Base-by-base conservation (phyloP, 1,139 yeast genomes). In the Groenewaldozyma auringiensis region DNA sequence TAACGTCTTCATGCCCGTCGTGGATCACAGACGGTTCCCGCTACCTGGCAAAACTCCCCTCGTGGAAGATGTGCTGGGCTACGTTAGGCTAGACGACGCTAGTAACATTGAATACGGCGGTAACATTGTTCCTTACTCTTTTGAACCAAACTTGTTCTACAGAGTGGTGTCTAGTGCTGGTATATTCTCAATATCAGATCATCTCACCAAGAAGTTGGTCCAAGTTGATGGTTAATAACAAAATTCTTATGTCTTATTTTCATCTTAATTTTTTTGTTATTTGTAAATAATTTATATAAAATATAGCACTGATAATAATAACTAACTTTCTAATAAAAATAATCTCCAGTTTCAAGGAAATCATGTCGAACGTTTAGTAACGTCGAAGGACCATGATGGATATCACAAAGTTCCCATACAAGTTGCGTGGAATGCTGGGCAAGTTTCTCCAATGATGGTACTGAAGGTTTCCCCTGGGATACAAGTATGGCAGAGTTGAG, bases 61-160 rank as follows among this genome's bases (percentile, higher is more conserved):
- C 21, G 76, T 83, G 3, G 87, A 81, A 51, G 83, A 82, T 56
- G 79, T 79, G 1, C 69, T 80, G 48, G 95, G 95, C 0, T 83
- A 81, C 56, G 79, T 84, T 4, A 73, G 73, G 52, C 81, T 85
- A 3, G 75, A 76, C 52, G 25, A 16, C 6, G 16, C 4, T 18
- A 18, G 16, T 18, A 20, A 35, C n/a, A 35, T 21, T 20, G 38
- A 21, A 17, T 35, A 35, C 14, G 64, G 58, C 0, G 62, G 68
- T n/a, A 67, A 70, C 45, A 81, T 84, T 50, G 64, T 78, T 2
- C 69, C 70, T 0, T 73, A 66, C 1, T 68, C 78, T n/a, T 85
- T 78, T 54, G 78, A 83, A 58, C 59, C 68, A 2, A 85, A 84
- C 58, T 58, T 62, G 22, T 69, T 80, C 72, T 85, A 85, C 62